These are phyloP conservation scores for Albatrellus ellisii DNA, from an alignment of 768 basidiomycete species.

Conservation along the genomic window DNA sequence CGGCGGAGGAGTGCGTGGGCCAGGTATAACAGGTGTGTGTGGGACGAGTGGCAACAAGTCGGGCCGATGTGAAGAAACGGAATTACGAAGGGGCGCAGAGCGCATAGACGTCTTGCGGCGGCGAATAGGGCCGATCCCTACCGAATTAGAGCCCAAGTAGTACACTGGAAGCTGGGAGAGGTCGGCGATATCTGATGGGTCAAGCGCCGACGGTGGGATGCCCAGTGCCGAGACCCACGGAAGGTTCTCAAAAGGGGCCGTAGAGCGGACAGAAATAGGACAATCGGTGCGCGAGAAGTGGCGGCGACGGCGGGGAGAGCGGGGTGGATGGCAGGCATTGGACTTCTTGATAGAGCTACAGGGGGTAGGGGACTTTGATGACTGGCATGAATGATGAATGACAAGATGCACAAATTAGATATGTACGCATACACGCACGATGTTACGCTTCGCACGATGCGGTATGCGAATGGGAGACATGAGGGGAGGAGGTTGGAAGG, in stretches of 20 bases:
- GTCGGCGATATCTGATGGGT: slow-evolving; percentile 11
- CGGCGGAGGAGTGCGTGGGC: slow-evolving; percentile 10
- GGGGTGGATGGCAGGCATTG: slow-evolving; percentile 7
- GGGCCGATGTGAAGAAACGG: slow-evolving; percentile 5
- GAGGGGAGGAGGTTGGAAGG: slow-evolving; percentile 9
- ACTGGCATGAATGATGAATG: neutral
- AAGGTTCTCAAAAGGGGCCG: slow-evolving; percentile 12
- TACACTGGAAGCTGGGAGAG: slow-evolving; percentile 11
- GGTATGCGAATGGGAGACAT: slow-evolving; percentile 12
- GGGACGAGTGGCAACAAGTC: slow-evolving; percentile 1
- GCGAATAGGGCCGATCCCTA: slow-evolving; percentile 11
- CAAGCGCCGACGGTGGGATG: slow-evolving; percentile 8
- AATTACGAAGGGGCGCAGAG: slow-evolving; percentile 5
- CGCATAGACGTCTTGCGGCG: slow-evolving; percentile 8
- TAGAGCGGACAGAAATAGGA: slow-evolving; percentile 3
- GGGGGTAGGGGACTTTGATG: slow-evolving; percentile 13
- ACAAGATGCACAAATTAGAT: neutral
- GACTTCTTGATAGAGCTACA: slow-evolving; percentile 13
- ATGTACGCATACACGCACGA: slow-evolving; percentile 3
- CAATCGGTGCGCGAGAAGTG: slow-evolving; percentile 6
- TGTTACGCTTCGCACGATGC: slow-evolving; percentile 7
- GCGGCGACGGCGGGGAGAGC: slow-evolving; percentile 13
- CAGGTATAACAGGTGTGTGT: slow-evolving; percentile 1
- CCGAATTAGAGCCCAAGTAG: slow-evolving; percentile 2
- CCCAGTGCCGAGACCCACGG: slow-evolving; percentile 13